A percentile compares a stretch with the other conserved stretches of the same genome.
Evolutionary conservation across 202 grass and related monocot genomes (phyloP).

Genomic region (Zizania palustris): DNA sequence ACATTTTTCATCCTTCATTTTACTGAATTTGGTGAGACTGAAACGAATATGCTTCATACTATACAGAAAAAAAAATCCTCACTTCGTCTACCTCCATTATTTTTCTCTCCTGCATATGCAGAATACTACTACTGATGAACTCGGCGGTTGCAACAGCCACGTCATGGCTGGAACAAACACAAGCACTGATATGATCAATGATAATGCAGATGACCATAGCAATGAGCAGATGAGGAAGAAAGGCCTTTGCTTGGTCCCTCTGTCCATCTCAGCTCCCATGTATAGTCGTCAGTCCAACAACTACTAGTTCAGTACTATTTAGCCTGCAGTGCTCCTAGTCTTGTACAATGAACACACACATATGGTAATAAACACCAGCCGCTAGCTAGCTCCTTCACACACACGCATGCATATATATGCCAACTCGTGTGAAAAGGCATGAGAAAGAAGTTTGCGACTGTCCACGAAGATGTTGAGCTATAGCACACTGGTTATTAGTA

Average conservation of each 20-base stretch:
- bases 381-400: background rate
- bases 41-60: too few species aligned
- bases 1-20: too few species aligned
- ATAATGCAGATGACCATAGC: constrained; percentile 24
- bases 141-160: background rate
- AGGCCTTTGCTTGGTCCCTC: constrained; percentile 38
- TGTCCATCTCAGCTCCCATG: too few species aligned
- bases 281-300: too few species aligned
- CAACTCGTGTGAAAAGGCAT: background rate
- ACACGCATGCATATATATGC: constrained; percentile 7
- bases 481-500: too few species aligned
- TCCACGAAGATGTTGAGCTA: background rate
- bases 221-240: constrained; percentile 35
- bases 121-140: background rate
- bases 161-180: background rate
- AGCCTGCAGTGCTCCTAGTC: too few species aligned
- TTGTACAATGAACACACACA: background rate
- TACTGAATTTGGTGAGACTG: too few species aligned
- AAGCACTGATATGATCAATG: background rate
- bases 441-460: background rate
- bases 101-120: constrained; percentile 23
- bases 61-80: too few species aligned
- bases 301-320: background rate
- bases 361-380: constrained; percentile 6
- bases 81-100: background rate